Evolutionary conservation across 1,139 yeast genomes (phyloP).

Genomic region (Geotrichum citri-aurantii): DNA sequence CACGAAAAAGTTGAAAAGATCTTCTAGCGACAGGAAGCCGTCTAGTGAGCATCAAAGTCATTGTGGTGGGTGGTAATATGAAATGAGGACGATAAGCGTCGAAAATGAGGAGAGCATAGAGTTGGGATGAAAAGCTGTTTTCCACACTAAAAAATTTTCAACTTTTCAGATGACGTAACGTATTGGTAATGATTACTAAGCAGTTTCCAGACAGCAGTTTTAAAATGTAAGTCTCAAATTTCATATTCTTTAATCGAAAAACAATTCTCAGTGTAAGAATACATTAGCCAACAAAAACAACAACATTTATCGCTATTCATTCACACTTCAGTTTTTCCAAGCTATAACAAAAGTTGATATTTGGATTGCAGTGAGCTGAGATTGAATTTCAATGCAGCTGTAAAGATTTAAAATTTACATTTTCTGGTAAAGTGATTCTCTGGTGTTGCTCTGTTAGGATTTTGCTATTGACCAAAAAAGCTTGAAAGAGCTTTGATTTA

Average conservation of each 20-base stretch:
- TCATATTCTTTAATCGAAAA: not conserved
- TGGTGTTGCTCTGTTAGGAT: no score
- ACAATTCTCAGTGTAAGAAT: no score
- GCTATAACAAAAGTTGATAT: no score
- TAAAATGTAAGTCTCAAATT: not conserved
- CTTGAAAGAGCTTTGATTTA: no score
- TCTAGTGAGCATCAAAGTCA: conserved; percentile 1
- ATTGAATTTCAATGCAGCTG: no score
- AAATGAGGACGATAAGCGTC: not conserved
- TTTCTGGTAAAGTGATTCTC: no score
- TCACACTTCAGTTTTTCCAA: no score
- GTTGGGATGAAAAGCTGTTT: not conserved
- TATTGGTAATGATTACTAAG: not conserved
- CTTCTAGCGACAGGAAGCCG: not conserved
- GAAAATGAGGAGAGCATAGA: not conserved
- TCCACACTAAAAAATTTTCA: not conserved
- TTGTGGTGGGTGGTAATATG: not conserved
- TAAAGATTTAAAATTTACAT: no score
- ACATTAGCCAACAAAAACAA: no score
- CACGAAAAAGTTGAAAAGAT: not conserved
- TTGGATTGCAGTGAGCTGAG: no score
- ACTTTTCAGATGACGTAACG: not conserved
- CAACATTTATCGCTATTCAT: no score
- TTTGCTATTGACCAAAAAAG: no score
- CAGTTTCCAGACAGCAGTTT: not conserved